Conservation (phyloP, 179 eudicot species). For the Silene coronaria region DNA sequence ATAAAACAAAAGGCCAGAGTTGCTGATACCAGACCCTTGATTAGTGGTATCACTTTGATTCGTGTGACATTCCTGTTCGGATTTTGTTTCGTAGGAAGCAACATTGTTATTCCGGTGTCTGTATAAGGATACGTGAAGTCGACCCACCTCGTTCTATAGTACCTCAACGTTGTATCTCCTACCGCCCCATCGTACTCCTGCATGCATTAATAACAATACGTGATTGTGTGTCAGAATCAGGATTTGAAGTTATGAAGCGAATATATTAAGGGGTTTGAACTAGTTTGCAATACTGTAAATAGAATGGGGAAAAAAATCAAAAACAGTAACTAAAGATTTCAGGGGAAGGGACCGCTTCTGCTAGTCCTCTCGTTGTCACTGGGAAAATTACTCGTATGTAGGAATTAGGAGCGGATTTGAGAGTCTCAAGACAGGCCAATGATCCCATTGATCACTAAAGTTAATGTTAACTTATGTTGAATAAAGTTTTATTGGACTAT, state of each 20-base stretch:
- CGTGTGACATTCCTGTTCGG: constrained; percentile 2
- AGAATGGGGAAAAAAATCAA: too few relatives aligned
- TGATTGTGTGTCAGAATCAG: background rate
- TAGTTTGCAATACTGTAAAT: too few relatives aligned
- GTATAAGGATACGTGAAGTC: constrained; percentile 30
- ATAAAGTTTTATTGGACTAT: too few relatives aligned
- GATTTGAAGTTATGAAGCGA: too few relatives aligned
- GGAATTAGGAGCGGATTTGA: too few relatives aligned
- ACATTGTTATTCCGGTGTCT: constrained; percentile 31
- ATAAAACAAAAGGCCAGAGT: constrained; percentile 25
- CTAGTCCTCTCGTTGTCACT: too few relatives aligned
- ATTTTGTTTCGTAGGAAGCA: constrained; percentile 21
- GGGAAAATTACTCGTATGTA: background rate
- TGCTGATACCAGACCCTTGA: constrained; percentile 25
- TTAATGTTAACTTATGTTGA: too few relatives aligned
- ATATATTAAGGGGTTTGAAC: background rate
- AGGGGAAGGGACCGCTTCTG: too few relatives aligned
- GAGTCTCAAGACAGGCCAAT: too few relatives aligned
- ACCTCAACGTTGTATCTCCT: constrained; percentile 29
- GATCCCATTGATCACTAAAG: too few relatives aligned
- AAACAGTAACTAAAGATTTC: too few relatives aligned
- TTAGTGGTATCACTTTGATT: constrained; percentile 24
- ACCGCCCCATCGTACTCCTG: constrained; percentile 34
- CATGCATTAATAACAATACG: too few relatives aligned
- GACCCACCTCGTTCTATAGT: constrained; percentile 23